A percentile compares a stretch with the other conserved stretches of the same genome.
Evolutionary conservation across 805 yeast species (phyloP).

Genomic region (Vanderwaltozyma polyspora): DNA sequence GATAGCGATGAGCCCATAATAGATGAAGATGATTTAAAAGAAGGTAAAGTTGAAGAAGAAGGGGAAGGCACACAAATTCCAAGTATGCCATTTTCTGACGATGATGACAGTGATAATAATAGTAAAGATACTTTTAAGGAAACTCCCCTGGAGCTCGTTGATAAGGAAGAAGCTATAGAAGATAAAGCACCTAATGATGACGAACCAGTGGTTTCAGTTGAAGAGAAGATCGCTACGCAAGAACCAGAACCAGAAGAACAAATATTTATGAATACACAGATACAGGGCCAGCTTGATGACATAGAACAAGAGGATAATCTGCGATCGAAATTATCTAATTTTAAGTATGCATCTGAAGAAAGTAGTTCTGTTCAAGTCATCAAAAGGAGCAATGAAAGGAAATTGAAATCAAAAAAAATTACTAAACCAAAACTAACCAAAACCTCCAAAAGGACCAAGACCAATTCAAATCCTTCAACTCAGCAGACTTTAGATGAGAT

Average conservation of each 20-base stretch:
- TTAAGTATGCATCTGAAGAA: slow-evolving; percentile 8
- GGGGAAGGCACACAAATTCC: slow-evolving; percentile 4
- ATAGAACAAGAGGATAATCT: slow-evolving; percentile 6
- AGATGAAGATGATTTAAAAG: slow-evolving; percentile 5
- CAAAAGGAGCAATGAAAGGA: background rate
- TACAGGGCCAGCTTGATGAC: slow-evolving; percentile 24
- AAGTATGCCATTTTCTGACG: slow-evolving; percentile 2
- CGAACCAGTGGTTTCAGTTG: background rate
- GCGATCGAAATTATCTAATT: slow-evolving; percentile 11
- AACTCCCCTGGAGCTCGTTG: background rate
- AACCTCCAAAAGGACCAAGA: background rate
- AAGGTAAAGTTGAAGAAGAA: slow-evolving; percentile 1
- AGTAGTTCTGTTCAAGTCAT: too few species aligned
- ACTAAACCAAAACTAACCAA: background rate
- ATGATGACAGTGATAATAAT: background rate
- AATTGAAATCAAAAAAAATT: background rate
- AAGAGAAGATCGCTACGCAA: background rate
- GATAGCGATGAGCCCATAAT: background rate
- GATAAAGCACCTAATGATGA: background rate
- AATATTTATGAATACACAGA: slow-evolving; percentile 23
- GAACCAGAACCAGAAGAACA: slow-evolving; percentile 3
- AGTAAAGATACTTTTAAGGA: background rate
- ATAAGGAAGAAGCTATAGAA: background rate
- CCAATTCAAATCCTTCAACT: background rate
- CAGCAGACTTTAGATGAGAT: background rate